Base-by-base conservation (phyloP, 2,329 filamentous ascomycete species). In the Shiraia sp. region DNA sequence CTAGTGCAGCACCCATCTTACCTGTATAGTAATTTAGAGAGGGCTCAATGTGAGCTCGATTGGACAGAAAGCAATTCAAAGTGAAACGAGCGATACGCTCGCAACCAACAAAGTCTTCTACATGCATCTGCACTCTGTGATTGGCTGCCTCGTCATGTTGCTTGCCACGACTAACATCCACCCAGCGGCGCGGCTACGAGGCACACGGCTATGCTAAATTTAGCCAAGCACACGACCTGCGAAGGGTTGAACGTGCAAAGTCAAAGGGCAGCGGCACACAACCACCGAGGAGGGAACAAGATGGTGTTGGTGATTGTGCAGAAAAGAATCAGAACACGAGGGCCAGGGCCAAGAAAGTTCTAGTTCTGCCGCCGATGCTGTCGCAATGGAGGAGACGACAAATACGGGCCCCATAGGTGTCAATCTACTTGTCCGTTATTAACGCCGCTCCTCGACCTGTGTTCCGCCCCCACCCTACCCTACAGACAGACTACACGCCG, bases 1-100 rank as follows among this genome's bases (percentile, higher is more conserved):
- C 62, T 66, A 65, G 62, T 56, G 62, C 62, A 65, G 61, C 62
- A 63, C 57, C 55, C 52, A 53, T 45, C 44, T 45, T 49, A 51
- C 45, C 32, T 62, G 61, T 65, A 65, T 45, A 59, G 54, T 64
- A 66, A 33, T 54, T 34, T 43, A 47, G 42, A 54, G 46, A 51
- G 49, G 43, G 50, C 37, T 52, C 47, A 54, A 47, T 40, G 47
- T 38, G 50, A 47, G 45, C 45, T 36, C 43, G 23, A 39, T 47
- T 40, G 19, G 45, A 31, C 26, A 28, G 33, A 53, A 45, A 51
- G 47, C 47, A 51, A 57, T 51, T 33, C 35, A 54, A 55, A 45
- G 35, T 51, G 50, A 53, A 50, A 58, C 49, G 49, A 51, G 58
- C 59, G 55, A 54, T 46, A 53, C 47, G 58, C 59, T 54, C 52